Evolutionary conservation across 306 rosid species (phyloP).

Genomic region (Cercis canadensis): DNA sequence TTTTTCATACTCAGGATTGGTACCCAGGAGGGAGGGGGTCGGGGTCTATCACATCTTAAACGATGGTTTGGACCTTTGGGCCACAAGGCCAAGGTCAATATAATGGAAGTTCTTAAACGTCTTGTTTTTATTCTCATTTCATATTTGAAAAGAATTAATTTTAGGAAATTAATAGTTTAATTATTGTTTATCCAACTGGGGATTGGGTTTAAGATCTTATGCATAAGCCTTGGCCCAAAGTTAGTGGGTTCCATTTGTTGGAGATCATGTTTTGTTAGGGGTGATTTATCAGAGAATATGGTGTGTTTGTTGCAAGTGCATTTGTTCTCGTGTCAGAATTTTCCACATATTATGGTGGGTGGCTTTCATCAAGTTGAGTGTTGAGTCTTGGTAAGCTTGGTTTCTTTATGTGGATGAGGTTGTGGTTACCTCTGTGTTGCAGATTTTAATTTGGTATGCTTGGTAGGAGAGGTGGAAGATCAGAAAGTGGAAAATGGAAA

Average conservation of each 20-base stretch:
- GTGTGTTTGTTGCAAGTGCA: conserved; percentile 10
- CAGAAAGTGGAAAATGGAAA: not conserved
- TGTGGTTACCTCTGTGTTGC: not conserved
- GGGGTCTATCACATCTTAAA: too few relatives aligned
- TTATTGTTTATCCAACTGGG: not conserved
- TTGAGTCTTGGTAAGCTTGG: not conserved
- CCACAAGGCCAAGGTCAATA: too few relatives aligned
- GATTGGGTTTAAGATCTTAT: conserved; percentile 17
- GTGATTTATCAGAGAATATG: conserved; percentile 10
- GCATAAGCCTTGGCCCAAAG: not conserved
- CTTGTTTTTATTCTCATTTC: not conserved
- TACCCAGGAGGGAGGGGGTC: too few relatives aligned
- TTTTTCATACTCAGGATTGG: too few relatives aligned
- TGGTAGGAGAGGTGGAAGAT: not conserved
- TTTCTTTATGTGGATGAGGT: not conserved
- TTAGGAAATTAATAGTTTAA: not conserved
- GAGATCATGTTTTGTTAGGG: conserved; percentile 7
- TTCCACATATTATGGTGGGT: not conserved
- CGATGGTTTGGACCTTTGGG: too few relatives aligned
- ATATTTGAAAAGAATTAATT: conserved; percentile 25
- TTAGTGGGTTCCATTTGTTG: not conserved
- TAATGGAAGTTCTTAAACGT: too few relatives aligned
- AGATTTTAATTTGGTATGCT: not conserved
- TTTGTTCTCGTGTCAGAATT: not conserved
- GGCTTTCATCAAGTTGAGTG: conserved; percentile 1